Conservation (phyloP, 805 yeast genomes). For the Nakazawaea ishiwadae region DNA sequence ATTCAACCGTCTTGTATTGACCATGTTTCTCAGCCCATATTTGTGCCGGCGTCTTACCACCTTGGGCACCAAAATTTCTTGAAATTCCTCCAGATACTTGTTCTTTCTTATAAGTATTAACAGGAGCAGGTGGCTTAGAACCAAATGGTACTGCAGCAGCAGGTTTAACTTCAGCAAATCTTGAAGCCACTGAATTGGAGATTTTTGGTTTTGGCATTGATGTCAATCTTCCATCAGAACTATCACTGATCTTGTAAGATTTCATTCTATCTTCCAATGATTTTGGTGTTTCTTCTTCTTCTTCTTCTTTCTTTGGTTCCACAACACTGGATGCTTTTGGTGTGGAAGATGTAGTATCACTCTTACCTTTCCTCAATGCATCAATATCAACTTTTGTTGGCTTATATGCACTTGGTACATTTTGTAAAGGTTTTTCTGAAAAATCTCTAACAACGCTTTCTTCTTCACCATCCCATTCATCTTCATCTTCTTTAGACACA, state of each 20-base stretch:
- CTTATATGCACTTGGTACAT: constrained; percentile 57
- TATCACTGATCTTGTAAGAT: constrained; percentile 22
- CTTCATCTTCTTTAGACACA: constrained; percentile 31
- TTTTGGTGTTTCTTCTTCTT: constrained; percentile 40
- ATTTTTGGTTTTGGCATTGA: constrained; percentile 63
- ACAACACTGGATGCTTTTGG: constrained; percentile 24
- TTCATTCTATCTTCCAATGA: constrained; percentile 39
- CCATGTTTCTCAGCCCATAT: constrained; percentile 92
- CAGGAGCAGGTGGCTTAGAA: constrained; percentile 26
- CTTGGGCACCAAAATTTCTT: constrained; percentile 57
- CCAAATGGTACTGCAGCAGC: constrained; percentile 35
- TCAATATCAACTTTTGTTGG: constrained; percentile 61
- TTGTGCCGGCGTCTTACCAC: constrained; percentile 92
- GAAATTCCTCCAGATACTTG: constrained; percentile 56
- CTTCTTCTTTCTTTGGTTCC: constrained; percentile 43
- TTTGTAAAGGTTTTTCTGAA: constrained; percentile 41
- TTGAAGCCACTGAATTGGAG: constrained; percentile 42
- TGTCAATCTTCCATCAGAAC: constrained; percentile 44
- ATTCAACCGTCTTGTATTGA: constrained; percentile 42
- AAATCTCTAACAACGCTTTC: constrained; percentile 54
- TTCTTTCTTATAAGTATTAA: constrained; percentile 24
- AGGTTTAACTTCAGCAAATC: constrained; percentile 34
- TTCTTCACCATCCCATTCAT: constrained; percentile 71
- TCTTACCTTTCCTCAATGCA: constrained; percentile 45
- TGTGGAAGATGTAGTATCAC: constrained; percentile 39